A percentile compares a stretch with the other conserved stretches of the same genome.
phyloP scores from a whole-genome alignment of 306 rosid species.

The Heteromeles arbutifolia region DNA sequence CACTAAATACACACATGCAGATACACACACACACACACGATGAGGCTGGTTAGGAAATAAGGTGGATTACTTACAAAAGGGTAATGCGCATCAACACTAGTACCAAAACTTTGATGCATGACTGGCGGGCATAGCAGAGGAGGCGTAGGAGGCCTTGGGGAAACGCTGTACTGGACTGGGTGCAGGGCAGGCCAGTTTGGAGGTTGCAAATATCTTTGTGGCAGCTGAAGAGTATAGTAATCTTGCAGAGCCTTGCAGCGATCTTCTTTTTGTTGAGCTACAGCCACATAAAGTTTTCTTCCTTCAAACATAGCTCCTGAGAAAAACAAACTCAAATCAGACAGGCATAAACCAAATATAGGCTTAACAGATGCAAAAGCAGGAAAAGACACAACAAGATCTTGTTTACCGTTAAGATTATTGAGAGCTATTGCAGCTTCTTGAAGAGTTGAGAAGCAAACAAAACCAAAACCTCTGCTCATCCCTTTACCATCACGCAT shows the following conservation, averaged over 20 bases:
- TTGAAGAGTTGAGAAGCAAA: conserved; percentile 7
- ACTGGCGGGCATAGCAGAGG: background rate
- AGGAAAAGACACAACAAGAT: background rate
- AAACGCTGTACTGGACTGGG: background rate
- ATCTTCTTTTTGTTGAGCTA: conserved; percentile 1
- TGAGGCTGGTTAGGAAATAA: background rate
- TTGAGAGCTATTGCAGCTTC: background rate
- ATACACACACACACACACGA: background rate
- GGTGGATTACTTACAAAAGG: background rate
- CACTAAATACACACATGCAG: background rate
- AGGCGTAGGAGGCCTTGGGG: background rate
- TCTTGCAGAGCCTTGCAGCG: background rate
- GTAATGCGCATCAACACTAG: background rate
- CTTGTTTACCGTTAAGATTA: background rate
- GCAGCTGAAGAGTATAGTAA: background rate
- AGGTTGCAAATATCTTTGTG: background rate
- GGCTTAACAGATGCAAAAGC: background rate
- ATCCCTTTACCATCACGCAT: background rate
- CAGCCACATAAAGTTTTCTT: background rate
- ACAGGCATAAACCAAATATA: background rate
- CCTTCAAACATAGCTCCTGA: background rate
- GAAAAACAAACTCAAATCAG: background rate
- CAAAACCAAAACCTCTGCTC: conserved; percentile 4
- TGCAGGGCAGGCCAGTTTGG: background rate
- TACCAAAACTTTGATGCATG: background rate